Base-by-base conservation (phyloP, 306 rosid species). In the Sechiopsis laciniata region DNA sequence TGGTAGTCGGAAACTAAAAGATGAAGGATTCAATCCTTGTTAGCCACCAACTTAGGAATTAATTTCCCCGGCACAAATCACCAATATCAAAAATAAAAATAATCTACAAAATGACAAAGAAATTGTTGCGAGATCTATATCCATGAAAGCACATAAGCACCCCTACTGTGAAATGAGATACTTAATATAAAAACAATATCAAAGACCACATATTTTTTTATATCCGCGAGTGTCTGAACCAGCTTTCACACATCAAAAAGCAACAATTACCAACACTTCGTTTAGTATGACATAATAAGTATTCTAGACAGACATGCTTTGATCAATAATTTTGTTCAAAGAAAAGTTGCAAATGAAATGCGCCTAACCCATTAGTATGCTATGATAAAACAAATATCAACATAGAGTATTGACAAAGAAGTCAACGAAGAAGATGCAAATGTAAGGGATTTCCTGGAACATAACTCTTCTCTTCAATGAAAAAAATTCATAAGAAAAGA, bases 401-500 rank as follows among this genome's bases (percentile, higher is more conserved):
- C 12, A 20, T 35, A 10, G 42, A 26, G 29, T 26, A 26, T 2
- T 26, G 29, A 1, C 29, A 17, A 37, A 66, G 16, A 20, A 40
- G 46, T 6, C 46, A 40, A 40, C 19, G 20, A 45, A 14, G 73
- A 67, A 21, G 73, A 67, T 11, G 53, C 56, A 67, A 46, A 68
- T 48, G 57, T 56, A 68, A 68, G 52, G 22, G 29, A 35, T 50
- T 50, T 32, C 73, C 17, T 19, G 3, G 10, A 80, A 46, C 73
- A 46, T 40, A 68, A 20, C 19, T 48, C n/a, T 20, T 46, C 56
- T 48, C 56, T 68, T 48, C 73, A 68, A 68, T 21, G 56, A 68
- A 68, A 68, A 56, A 68, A 46, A 46, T 46, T 12, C 73, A 68
- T 56, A 68, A 68, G 52, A 45, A 45, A 68, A 68, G 16, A 7